Base-by-base conservation (phyloP, 1,284 basidiomycete genomes). In the Gymnopus androsaceus region DNA sequence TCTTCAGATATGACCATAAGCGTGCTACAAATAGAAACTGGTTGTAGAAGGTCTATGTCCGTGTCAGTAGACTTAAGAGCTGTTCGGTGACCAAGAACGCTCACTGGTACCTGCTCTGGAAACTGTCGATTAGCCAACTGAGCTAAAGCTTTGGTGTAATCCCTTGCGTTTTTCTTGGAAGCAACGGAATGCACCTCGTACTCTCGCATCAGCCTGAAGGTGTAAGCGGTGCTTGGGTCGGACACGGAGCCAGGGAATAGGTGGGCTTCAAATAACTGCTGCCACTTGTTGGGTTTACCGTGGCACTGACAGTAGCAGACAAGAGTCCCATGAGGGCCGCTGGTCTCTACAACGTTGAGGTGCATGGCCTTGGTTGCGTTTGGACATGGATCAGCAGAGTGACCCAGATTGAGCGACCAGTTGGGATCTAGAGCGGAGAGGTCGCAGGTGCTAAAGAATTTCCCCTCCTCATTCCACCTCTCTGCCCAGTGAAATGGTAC, bases 1-100 rank as follows among this genome's bases (percentile, higher is more conserved):
- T 59, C 8, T 54, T 56, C 4, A 70, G 40, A 3, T 62, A 15
- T 0, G 58, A 52, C 62, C 64, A 71, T 4, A 68, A 28, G 6
- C 56, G 62, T 48, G 60, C 56, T 14, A 66, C 64, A 2, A 61
- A 51, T 0, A 58, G 44, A 38, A 72, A 70, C 17, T 64, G 56
- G 1, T 59, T 48, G 40, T 64, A 65, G 8, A 51, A 55, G 45
- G 65, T 54, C 33, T 34, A 15, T 8, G 15, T 7, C n/a, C n/a
- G 33, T 7, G 7, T 8, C 15, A 8, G 33, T 34, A 8, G 15
- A 15, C 7, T 8, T 15, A 34, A 8, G n/a, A 15, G 33, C 7
- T 15, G 15, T 34, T 15, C 15, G 7, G 8, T 8, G 8, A 7
- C 8, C 33, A 34, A 15, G 15, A 34, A 34, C 33, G 15, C 33